phyloP scores from a whole-genome alignment of 1,284 basidiomycete species.

The Anthracocystis setariae region DNA sequence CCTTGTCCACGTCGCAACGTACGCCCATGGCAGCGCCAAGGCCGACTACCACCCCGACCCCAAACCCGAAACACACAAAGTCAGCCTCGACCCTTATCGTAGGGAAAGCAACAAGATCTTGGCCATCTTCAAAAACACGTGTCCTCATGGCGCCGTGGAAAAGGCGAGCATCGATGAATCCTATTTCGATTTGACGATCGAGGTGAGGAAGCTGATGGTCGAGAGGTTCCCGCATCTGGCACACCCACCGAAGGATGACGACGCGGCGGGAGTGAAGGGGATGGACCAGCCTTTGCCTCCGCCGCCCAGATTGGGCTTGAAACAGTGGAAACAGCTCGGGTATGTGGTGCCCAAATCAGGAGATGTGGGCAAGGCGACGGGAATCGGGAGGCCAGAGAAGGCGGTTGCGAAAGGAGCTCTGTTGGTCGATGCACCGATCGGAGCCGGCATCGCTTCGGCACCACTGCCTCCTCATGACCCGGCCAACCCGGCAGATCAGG shows the following conservation, averaged over 20 bases:
- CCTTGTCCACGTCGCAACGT: slow-evolving; percentile 93
- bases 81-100: slow-evolving; percentile 92
- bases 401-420: slow-evolving; percentile 39
- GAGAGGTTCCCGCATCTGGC: slow-evolving; percentile 76
- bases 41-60: slow-evolving; percentile 84
- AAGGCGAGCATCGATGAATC: slow-evolving; percentile 74
- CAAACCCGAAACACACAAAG: slow-evolving; percentile 90
- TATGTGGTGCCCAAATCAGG: slow-evolving; percentile 77
- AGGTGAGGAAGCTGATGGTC: slow-evolving; percentile 62
- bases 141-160: slow-evolving; percentile 74
- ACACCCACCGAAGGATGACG: slow-evolving; percentile 38
- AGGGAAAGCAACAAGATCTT: slow-evolving; percentile 89
- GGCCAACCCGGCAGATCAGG: slow-evolving; percentile 1
- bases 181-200: slow-evolving; percentile 65
- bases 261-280: slow-evolving; percentile 69
- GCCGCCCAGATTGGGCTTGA: slow-evolving; percentile 73
- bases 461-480: slow-evolving; percentile 13
- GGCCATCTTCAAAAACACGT: slow-evolving; percentile 81
- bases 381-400: slow-evolving; percentile 54
- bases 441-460: slow-evolving; percentile 31
- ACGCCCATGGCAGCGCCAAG: slow-evolving; percentile 72
- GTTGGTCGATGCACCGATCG: slow-evolving; percentile 45
- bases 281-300: slow-evolving; percentile 84
- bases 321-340: slow-evolving; percentile 77
- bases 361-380: slow-evolving; percentile 60